These are phyloP conservation scores for Xylaria nigripes DNA, from an alignment of 495 filamentous ascomycete genomes.

Conservation along the genomic window DNA sequence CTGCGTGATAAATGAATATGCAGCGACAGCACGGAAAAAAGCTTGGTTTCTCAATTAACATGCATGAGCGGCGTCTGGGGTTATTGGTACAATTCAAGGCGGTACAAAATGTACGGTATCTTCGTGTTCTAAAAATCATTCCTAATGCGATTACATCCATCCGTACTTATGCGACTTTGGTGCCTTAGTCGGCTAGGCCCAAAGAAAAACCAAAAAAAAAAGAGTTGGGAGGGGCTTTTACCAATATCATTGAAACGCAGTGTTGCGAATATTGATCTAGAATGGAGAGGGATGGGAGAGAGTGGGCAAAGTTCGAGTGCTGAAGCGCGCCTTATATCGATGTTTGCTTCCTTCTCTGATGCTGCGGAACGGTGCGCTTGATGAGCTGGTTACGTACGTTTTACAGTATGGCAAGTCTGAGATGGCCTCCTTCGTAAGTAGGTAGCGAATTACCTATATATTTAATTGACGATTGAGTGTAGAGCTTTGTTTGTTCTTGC, in stretches of 20 bases:
- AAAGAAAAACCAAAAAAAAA: background rate
- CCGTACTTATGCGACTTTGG: slow-evolving; percentile 2
- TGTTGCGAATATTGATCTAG: background rate
- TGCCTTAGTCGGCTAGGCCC: background rate
- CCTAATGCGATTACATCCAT: slow-evolving; percentile 9
- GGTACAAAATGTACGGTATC: slow-evolving; percentile 24
- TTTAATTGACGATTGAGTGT: too few relatives aligned
- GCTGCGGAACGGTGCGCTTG: too few relatives aligned
- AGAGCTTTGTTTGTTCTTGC: too few relatives aligned
- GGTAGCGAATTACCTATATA: too few relatives aligned
- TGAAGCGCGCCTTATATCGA: too few relatives aligned
- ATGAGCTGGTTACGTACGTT: too few relatives aligned
- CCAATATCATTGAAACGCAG: background rate
- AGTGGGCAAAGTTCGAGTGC: too few relatives aligned
- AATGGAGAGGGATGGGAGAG: too few relatives aligned
- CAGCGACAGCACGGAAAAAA: slow-evolving; percentile 7
- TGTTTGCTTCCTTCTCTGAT: too few relatives aligned
- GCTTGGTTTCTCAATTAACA: slow-evolving; percentile 13
- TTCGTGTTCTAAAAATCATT: slow-evolving; percentile 8
- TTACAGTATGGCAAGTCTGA: too few relatives aligned
- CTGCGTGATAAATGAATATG: slow-evolving; percentile 4
- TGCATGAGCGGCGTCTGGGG: slow-evolving; percentile 28
- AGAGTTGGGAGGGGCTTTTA: background rate
- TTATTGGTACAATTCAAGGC: slow-evolving; percentile 19
- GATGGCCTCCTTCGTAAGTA: too few relatives aligned